Evolutionary conservation across 108 stramenopile species (phyloP), one percentile per base, ranked within the genome.

Genomic region (Stephanodiscus minutulus): DNA sequence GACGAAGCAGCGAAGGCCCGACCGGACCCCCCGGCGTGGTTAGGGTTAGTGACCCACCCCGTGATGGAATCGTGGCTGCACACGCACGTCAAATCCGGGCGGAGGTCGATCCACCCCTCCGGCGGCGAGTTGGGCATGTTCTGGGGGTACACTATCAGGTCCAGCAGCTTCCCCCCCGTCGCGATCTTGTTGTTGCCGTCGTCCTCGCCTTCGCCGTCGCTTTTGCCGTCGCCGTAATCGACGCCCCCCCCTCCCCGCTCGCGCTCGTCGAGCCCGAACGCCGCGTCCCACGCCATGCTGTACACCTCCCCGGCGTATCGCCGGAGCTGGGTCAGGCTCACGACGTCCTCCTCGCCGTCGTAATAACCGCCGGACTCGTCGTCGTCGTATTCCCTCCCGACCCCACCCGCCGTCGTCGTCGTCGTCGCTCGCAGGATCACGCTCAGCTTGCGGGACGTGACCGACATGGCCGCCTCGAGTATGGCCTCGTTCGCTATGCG

Each of bases 401-500:
- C n/a, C n/a, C n/a, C n/a, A n/a, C n/a, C n/a, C n/a, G n/a, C n/a
- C n/a, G n/a, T n/a, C 74, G 39, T 11, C 17, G 71, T 69, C 27
- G 77, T 70, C 43, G 82, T 74, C 22, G 86, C 81, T 11, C 94
- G 81, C 24, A 95, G 65, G 6, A 92, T 83, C 35, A 95, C 86
- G 61, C 81, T 83, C 17, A 95, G 60, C 53, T 84, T 86, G 33
- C 72, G 12, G 5, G 89, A 82, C n/a, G 82, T 83, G 27, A 81
- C 60, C 8, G 84, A 67, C 12, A 92, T 76, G 49, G 89, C 87
- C 39, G 75, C 82, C 66, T 89, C 77, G 66, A 95, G 70, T 63
- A 95, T 91, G 52, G 90, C 91, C 68, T 95, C 94, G 76, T 95
- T 95, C 73, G 90, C 90, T 70, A 95, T 95, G 17, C 89, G 87